Evolutionary conservation across 352 stramenopile species (phyloP).

Genomic region (Plasmopara muralis): DNA sequence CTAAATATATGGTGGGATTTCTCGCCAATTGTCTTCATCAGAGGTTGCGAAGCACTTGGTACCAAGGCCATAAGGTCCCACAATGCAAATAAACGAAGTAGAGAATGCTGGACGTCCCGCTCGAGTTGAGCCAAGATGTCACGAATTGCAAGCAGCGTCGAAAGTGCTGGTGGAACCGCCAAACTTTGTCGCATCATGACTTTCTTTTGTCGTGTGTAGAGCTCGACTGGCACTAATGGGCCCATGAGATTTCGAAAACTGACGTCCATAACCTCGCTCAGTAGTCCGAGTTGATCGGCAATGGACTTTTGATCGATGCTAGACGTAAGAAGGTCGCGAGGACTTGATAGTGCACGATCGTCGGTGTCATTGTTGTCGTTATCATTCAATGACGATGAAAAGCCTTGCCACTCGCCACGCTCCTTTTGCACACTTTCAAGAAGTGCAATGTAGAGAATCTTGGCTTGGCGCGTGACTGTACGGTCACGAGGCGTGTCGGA

Average conservation of each 20-base stretch:
- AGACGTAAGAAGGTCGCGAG: conserved; percentile 16
- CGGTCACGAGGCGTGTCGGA: conserved; percentile 23
- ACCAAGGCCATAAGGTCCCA: conserved; percentile 47
- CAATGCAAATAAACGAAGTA: conserved; percentile 48
- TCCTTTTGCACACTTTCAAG: conserved; percentile 61
- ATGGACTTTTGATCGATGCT: conserved; percentile 9
- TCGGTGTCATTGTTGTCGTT: conserved; percentile 21
- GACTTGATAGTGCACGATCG: conserved; percentile 8
- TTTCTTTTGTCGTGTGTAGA: conserved; percentile 45
- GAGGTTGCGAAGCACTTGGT: conserved; percentile 20
- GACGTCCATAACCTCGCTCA: conserved; percentile 59
- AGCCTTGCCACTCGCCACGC: conserved; percentile 62
- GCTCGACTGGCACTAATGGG: conserved; percentile 31
- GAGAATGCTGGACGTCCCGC: conserved; percentile 39
- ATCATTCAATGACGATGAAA: conserved; percentile 13
- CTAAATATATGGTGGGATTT: conserved; percentile 53
- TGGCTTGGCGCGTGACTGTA: conserved; percentile 38
- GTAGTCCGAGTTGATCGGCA: conserved; percentile 30
- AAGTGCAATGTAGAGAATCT: conserved; percentile 62
- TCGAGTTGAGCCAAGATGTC: conserved; percentile 39
- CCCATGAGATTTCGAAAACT: conserved; percentile 65
- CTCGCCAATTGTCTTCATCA: conserved; percentile 42
- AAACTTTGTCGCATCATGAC: conserved; percentile 29
- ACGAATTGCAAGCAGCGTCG: conserved; percentile 39
- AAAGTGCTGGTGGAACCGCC: conserved; percentile 31